Base-by-base conservation (phyloP, 352 stramenopile species). In the Phytopythium mirpurense region DNA sequence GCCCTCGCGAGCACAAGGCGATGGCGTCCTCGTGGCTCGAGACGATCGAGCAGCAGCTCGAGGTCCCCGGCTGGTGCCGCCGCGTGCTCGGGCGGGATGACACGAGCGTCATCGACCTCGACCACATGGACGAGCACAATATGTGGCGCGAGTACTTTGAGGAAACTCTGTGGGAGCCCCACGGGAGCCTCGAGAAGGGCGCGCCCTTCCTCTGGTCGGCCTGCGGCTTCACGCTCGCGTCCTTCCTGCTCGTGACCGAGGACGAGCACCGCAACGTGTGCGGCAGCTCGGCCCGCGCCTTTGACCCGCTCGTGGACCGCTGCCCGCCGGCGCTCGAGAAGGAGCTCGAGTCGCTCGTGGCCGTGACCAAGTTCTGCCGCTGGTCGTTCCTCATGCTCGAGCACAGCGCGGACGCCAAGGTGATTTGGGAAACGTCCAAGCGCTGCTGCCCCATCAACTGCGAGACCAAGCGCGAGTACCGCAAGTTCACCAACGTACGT, bases 321-420 rank as follows among this genome's bases (percentile, higher is more conserved):
- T 95, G 78, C 11, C 78, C 84, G 21, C 59, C 74, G 19, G 71
- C 81, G 29, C 56, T 93, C 16, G 83, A 95, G 50, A 95, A 95
- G 49, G 84, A 95, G 54, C 72, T 93, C 11, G 66, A 78, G 37
- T 95, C 84, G 8, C 56, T 95, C 21, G 65, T 67, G 35, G 76
- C 77, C 12, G 70, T 92, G 32, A 89, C 83, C 0, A 95, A 90
- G 60, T 95, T 95, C 54, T 91, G 78, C 37, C 74, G 84, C 41
- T 95, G 85, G 85, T 93, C 85, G 46, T 95, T 93, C 55, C 87
- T 78, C 10, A 70, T 95, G 36, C 59, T 95, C 31, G 83, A 93
- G 51, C 80, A 93, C 53, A 88, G 83, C 51, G 75, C 72, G 14
- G 85, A 95, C 40, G 83, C 85, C 21, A 95, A 95, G 56, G 82